Percentiles rank a stretch among this genome's conserved stretches.
phyloP scores from a whole-genome alignment of 2,329 filamentous ascomycete species.

The Alternaria arborescens region DNA sequence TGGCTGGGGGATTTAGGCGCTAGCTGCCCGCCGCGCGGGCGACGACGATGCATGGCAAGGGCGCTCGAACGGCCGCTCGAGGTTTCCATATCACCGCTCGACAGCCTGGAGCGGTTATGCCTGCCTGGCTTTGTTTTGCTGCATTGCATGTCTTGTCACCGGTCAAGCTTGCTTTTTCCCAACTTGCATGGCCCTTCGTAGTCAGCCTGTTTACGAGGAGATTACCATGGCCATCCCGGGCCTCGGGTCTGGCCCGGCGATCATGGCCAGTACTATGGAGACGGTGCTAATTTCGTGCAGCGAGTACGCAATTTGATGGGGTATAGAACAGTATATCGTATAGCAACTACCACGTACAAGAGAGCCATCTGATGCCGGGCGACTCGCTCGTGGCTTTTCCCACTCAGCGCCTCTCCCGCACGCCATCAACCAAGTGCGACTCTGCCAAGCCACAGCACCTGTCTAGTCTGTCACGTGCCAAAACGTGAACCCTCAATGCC shows the following conservation, averaged over 20 bases:
- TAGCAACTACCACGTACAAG: not conserved
- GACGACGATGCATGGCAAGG: conserved; percentile 15
- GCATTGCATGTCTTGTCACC: conserved; percentile 3
- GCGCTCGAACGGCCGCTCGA: not conserved
- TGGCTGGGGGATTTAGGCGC: conserved; percentile 31
- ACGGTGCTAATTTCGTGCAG: conserved; percentile 9
- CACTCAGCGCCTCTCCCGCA: conserved; percentile 27
- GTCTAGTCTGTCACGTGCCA: conserved; percentile 3
- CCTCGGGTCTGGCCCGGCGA: conserved; percentile 17
- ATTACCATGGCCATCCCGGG: conserved; percentile 14
- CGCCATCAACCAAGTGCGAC: conserved; percentile 13
- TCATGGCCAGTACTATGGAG: conserved; percentile 12
- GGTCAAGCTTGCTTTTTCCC: not conserved
- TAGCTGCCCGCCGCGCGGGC: conserved; percentile 21
- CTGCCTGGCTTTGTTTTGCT: not conserved
- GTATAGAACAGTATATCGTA: conserved; percentile 14
- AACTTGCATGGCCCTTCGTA: not conserved
- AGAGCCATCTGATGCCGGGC: not conserved
- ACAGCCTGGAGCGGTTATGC: not conserved
- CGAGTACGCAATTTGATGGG: conserved; percentile 10
- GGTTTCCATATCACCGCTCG: not conserved
- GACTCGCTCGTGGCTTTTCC: conserved; percentile 10
- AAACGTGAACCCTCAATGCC: not conserved
- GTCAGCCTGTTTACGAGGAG: not conserved
- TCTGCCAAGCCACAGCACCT: conserved; percentile 14